phyloP scores from a whole-genome alignment of 1,284 basidiomycete species.

The Austroboletus rostrupii region DNA sequence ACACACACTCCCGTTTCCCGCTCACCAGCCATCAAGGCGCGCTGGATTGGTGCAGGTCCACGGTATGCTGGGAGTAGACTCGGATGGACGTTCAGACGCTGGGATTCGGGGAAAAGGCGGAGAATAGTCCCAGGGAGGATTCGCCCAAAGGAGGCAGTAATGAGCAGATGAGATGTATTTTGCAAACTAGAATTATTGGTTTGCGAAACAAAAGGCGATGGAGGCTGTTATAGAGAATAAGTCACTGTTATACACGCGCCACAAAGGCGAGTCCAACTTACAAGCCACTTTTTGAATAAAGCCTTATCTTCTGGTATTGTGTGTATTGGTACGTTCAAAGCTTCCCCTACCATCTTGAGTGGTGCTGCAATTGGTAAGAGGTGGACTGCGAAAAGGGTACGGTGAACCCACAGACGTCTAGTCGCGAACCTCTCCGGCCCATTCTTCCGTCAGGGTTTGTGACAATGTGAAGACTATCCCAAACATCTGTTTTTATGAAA shows the following conservation, averaged over 20 bases:
- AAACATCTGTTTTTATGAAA: conserved; percentile 22
- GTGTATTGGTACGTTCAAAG: conserved; percentile 48
- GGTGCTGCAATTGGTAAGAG: conserved; percentile 17
- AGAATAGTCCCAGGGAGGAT: conserved; percentile 60
- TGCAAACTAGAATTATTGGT: conserved; percentile 23
- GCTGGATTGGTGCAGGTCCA: conserved; percentile 92
- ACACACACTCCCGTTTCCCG: conserved; percentile 56
- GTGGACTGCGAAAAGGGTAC: neutral
- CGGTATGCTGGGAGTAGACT: conserved; percentile 86
- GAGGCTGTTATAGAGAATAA: conserved; percentile 34
- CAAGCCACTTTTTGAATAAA: conserved; percentile 56
- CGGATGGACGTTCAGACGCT: conserved; percentile 89
- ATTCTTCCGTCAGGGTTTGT: conserved; percentile 47
- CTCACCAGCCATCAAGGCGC: conserved; percentile 55
- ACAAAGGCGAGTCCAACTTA: conserved; percentile 23
- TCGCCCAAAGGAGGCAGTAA: conserved; percentile 93
- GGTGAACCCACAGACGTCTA: conserved; percentile 25
- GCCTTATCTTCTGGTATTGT: conserved; percentile 53
- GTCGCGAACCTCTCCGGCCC: conserved; percentile 32
- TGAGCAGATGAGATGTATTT: conserved; percentile 52
- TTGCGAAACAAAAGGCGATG: conserved; percentile 21
- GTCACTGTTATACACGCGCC: conserved; percentile 25
- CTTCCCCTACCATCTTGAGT: conserved; percentile 45
- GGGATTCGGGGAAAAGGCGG: conserved; percentile 52
- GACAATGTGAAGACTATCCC: conserved; percentile 29